Evolutionary conservation across 176 grass and related monocot species (phyloP), one percentile per base, ranked within the genome.

Genomic region (Musa schizocarpa): DNA sequence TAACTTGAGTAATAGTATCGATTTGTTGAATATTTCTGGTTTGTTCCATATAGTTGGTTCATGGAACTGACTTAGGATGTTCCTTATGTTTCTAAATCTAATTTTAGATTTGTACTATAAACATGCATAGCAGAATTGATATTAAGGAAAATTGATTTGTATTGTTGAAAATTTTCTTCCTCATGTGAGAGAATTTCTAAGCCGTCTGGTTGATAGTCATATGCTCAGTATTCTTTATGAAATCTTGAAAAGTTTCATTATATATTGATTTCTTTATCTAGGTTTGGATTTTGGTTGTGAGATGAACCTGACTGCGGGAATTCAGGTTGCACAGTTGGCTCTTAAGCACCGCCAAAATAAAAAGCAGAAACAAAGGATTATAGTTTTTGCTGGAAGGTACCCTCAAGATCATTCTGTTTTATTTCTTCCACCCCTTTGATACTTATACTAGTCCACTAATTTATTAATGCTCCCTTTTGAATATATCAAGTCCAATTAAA

Each of bases 331-430:
- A 69, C 96, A 99, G 72, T 80, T 99, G 74, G 91, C 96, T 1
- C 86, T 99, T 13, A 99, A 99, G 74, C 96, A 99, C 77, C 90
- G 96, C 73, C 96, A 99, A 78, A 99, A 99, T 77, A 99, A 99
- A 86, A 99, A 87, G 85, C 96, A 99, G 48, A 91, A 95, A 73
- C 96, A 99, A 84, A 83, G 96, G 69, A 99, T 99, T 71, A 99
- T 99, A 78, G 96, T 88, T 75, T 99, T 99, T 76, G 87, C 91
- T 22, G 96, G 96, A 95, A 99, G 95, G 95, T 99, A 92, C 16
- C 6, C 11, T 2, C 9, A 10, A 26, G 53, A 74, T 56, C 10
- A 10, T 71, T 51, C 23, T 74, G 12, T 74, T 26, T 54, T 19
- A 13, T 17, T 12, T 27, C 53, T 26, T 71, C 56, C 2, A 50